Evolutionary conservation across 2,329 filamentous ascomycete species (phyloP).

Genomic region (Sclerotinia subarctica): DNA sequence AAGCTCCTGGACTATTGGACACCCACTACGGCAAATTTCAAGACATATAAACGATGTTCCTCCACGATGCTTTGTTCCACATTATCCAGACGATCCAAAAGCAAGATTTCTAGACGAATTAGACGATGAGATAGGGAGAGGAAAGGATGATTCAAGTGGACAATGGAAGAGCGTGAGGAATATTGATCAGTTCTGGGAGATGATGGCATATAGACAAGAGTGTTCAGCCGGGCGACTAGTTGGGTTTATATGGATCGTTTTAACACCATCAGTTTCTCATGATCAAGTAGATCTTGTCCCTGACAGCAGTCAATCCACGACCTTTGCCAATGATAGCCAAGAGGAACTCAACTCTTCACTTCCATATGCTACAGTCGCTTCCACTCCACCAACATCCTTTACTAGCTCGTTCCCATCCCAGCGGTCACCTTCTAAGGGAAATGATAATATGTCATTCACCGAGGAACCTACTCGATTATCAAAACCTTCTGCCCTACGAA

Average conservation of each 20-base stretch:
- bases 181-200: conserved; percentile 94
- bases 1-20: conserved; percentile 62
- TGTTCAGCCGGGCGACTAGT: conserved; percentile 90
- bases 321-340: conserved; percentile 22
- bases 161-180: conserved; percentile 81
- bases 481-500: conserved; percentile 40
- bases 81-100: conserved; percentile 94
- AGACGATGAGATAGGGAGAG: conserved; percentile 72
- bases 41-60: conserved; percentile 66
- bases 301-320: conserved; percentile 28
- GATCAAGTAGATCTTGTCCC: conserved; percentile 21
- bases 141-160: conserved; percentile 55
- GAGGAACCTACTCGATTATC: conserved; percentile 18
- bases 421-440: conserved; percentile 23
- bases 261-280: conserved; percentile 43
- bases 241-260: conserved; percentile 91
- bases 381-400: conserved; percentile 22
- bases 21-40: conserved; percentile 64
- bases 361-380: conserved; percentile 27
- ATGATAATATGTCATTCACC: background rate
- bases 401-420: conserved; percentile 24
- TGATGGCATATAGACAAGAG: conserved; percentile 95
- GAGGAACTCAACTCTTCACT: conserved; percentile 14
- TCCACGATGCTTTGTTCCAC: conserved; percentile 79
- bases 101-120: conserved; percentile 83